Evolutionary conservation across 2,329 filamentous ascomycete genomes (phyloP).

Genomic region (Phialemoniopsis sp.): DNA sequence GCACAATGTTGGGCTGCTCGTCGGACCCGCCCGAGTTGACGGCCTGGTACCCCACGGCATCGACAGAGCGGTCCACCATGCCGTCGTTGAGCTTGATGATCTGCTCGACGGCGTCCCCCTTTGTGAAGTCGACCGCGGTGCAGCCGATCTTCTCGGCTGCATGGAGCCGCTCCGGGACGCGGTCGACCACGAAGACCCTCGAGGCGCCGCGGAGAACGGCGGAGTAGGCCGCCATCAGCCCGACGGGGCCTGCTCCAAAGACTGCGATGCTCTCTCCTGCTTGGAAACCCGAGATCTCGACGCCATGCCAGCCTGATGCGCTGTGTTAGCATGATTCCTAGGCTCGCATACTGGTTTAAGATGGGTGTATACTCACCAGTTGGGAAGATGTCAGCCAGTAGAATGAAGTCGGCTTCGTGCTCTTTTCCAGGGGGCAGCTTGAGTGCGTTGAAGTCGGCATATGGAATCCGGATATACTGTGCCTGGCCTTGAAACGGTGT

Average conservation of each 20-base stretch:
- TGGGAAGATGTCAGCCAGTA: too few relatives aligned
- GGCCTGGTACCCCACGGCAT: constrained; percentile 13
- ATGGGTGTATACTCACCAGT: too few relatives aligned
- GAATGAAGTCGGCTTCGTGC: too few relatives aligned
- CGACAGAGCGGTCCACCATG: constrained; percentile 13
- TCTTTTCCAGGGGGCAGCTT: too few relatives aligned
- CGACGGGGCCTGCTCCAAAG: constrained; percentile 17
- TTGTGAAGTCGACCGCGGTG: constrained; percentile 14
- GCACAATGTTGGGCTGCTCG: constrained; percentile 11
- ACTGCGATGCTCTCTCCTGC: constrained; percentile 22
- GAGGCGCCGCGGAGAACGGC: constrained; percentile 17
- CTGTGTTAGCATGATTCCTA: too few relatives aligned
- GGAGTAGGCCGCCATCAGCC: constrained; percentile 16
- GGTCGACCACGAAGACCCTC: constrained; percentile 15
- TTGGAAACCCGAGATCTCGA: constrained; percentile 29
- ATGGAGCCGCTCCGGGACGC: constrained; percentile 13
- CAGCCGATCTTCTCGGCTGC: constrained; percentile 14
- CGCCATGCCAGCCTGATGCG: constrained; percentile 29
- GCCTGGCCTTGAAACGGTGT: too few relatives aligned
- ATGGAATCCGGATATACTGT: too few relatives aligned
- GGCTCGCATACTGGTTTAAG: too few relatives aligned
- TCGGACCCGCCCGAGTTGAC: constrained; percentile 12
- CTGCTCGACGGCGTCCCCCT: constrained; percentile 11
- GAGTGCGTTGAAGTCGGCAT: too few relatives aligned
- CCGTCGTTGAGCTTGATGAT: constrained; percentile 11